Percentiles rank a stretch among this genome's conserved stretches.
Evolutionary conservation across 805 yeast species (phyloP).

Genomic region (Hanseniaspora occidentalis): DNA sequence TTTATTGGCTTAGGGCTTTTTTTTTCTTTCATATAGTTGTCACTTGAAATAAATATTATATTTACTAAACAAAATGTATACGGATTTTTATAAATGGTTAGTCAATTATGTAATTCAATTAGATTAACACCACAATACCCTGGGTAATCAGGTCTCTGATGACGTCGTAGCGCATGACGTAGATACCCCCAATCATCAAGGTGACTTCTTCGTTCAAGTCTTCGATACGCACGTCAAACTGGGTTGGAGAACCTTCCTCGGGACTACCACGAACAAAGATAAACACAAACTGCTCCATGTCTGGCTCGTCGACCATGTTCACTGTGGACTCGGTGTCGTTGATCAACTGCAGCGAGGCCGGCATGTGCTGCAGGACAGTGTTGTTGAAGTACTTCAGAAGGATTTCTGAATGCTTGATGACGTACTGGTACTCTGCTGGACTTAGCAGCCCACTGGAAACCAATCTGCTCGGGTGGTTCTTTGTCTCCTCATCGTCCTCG

Average conservation of each 20-base stretch:
- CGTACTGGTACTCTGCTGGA: conserved; percentile 47
- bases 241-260: conserved; percentile 10
- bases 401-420: conserved; percentile 55
- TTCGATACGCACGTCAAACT: conserved; percentile 30
- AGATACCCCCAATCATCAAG: conserved; percentile 51
- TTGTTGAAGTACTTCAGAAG: conserved; percentile 52
- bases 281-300: conserved; percentile 66
- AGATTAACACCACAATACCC: conserved; percentile 34
- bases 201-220: conserved; percentile 40
- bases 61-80: too few relatives aligned
- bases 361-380: conserved; percentile 55
- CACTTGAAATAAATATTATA: background rate
- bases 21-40: too few relatives aligned
- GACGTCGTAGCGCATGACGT: conserved; percentile 57
- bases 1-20: too few relatives aligned
- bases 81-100: too few relatives aligned
- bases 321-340: conserved; percentile 62
- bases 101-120: too few relatives aligned
- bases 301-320: conserved; percentile 73
- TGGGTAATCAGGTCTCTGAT: conserved; percentile 29
- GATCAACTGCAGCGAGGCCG: conserved; percentile 53
- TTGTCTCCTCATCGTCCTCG: conserved; percentile 22
- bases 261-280: conserved; percentile 25
- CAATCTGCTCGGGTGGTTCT: conserved; percentile 16
- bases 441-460: conserved; percentile 31